Evolutionary conservation across 2,329 filamentous ascomycete genomes (phyloP).

Genomic region (Penicillium olsonii): DNA sequence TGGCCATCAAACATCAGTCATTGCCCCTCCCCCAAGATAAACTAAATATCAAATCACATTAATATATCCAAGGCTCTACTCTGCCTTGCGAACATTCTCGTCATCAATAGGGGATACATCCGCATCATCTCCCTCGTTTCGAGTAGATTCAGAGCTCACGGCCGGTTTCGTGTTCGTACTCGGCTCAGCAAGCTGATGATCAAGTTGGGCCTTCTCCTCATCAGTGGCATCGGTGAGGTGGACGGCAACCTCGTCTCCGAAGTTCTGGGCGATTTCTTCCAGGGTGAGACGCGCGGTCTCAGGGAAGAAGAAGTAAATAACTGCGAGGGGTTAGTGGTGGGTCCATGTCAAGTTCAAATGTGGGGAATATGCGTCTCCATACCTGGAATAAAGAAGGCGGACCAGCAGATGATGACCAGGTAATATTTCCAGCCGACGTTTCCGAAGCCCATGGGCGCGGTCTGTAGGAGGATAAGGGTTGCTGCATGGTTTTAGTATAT

Average conservation of each 20-base stretch:
- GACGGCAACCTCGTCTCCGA: constrained; percentile 55
- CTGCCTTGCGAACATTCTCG: neutral
- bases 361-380: constrained; percentile 3
- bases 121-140: neutral
- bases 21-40: too few relatives aligned
- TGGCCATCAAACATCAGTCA: too few relatives aligned
- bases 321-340: constrained; percentile 21
- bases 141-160: neutral
- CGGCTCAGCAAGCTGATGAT: constrained; percentile 12
- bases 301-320: constrained; percentile 49
- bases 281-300: constrained; percentile 47
- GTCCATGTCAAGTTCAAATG: neutral
- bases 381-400: constrained; percentile 44
- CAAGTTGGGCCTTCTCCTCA: constrained; percentile 34
- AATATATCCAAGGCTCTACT: neutral
- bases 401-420: constrained; percentile 51
- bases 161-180: neutral
- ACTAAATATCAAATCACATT: too few relatives aligned
- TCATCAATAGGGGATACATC: neutral
- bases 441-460: constrained; percentile 46
- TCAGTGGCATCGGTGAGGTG: constrained; percentile 48
- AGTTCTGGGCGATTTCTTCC: constrained; percentile 50
- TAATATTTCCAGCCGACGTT: constrained; percentile 55
- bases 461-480: constrained; percentile 53
- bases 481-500: constrained; percentile 25